Base-by-base conservation (phyloP, 495 filamentous ascomycete genomes). In the Aspergillus indologenus region DNA sequence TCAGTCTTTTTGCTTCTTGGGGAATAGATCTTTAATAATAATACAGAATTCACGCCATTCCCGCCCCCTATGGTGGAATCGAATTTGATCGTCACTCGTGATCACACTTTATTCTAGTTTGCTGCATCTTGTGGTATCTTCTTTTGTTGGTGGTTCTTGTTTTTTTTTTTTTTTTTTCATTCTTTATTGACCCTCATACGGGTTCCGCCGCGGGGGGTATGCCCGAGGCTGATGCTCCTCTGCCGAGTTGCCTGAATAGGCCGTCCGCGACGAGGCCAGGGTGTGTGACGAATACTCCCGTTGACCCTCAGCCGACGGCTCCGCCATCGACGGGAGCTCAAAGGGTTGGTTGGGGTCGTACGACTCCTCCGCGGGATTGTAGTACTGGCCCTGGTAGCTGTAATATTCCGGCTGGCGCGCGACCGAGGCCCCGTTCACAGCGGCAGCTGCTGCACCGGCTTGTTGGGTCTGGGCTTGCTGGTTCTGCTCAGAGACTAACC, bases 341-440 rank as follows among this genome's bases (percentile, higher is more conserved):
- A 56, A 44, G 42, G 60, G 54, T 52, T 60, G 58, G 22, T 21
- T 56, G 23, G 60, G 42, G 47, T 54, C 61, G 50, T 49, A 61
- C 40, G 47, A 40, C n/a, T 48, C 50, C 23, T 60, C 61, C 15
- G 54, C 54, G n/a, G 55, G 43, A 14, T 61, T 45, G 21, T 61
- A 63, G 42, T 59, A 59, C 18, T 55, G 47, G 12, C 58, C 60
- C 1, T 50, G 23, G 51, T 62, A 66, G 31, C 47, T 54, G 43
- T 63, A 60, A 17, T 61, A 59, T 21, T 58, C 58, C 20, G 34
- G 34, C 34, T 40, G 34, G 12, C 5, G 34, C 34, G 34, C 12
- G 12, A 40, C 34, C 12, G 34, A 40, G 12, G 34, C 34, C 34
- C 34, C 34, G 34, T 40, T 40, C 2, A 14, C 34, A 40, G 34